These are phyloP conservation scores for Colletotrichum lupini DNA, from an alignment of 2,329 filamentous ascomycete species.

Conservation along the genomic window DNA sequence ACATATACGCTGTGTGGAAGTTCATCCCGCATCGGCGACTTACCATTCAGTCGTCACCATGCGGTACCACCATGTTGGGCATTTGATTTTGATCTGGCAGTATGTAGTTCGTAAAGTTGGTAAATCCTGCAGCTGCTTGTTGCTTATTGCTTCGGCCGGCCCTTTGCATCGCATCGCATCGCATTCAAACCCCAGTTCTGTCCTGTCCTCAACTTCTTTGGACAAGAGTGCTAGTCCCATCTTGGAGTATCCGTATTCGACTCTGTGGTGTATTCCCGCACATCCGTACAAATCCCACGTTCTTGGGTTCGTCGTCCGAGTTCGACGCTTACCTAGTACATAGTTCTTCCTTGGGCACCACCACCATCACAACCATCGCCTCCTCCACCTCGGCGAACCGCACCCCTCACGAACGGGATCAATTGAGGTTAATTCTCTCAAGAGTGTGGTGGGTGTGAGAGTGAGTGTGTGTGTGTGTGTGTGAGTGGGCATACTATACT, in stretches of 20 bases:
- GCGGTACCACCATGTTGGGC: constrained; percentile 8
- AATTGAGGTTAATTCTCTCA: not conserved
- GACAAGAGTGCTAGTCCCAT: not conserved
- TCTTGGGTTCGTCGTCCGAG: not conserved
- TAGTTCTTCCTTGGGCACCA: not conserved
- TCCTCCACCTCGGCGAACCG: not conserved
- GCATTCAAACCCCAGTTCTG: not conserved
- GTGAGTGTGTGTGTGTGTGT: too few relatives aligned
- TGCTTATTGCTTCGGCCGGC: not conserved
- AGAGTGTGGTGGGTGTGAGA: not conserved
- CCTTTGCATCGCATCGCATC: constrained; percentile 9
- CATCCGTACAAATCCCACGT: not conserved
- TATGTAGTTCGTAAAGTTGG: not conserved
- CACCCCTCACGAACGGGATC: not conserved
- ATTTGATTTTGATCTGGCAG: not conserved
- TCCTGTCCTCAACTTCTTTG: not conserved
- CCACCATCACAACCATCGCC: not conserved
- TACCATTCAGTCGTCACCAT: constrained; percentile 19
- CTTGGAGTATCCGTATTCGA: not conserved
- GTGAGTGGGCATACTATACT: not conserved
- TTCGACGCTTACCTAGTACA: not conserved
- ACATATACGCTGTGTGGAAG: not conserved
- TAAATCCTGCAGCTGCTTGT: not conserved
- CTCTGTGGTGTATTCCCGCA: not conserved
- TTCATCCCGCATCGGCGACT: not conserved